Evolutionary conservation across 192 early-diverging fungal species (phyloP).

Genomic region (Mortierella antarctica): DNA sequence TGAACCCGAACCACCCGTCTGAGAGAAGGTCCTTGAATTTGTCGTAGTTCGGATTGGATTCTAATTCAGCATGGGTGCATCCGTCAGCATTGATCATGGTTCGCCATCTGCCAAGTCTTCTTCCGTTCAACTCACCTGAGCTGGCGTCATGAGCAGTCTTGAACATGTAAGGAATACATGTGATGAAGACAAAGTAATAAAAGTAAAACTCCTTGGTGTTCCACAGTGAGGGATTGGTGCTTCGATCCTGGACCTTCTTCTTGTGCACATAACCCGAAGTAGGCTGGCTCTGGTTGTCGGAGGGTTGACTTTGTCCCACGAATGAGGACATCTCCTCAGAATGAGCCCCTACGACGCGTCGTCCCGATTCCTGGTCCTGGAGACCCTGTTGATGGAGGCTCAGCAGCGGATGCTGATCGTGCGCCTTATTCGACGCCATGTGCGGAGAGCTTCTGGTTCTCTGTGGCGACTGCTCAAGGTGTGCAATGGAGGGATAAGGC

Average conservation of each 20-base stretch:
- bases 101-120: background rate
- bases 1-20: slow-evolving; percentile 51
- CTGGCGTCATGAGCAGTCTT: slow-evolving; percentile 65
- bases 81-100: background rate
- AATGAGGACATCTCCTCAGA: slow-evolving; percentile 2
- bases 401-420: slow-evolving; percentile 5
- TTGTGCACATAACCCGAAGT: slow-evolving; percentile 1
- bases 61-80: slow-evolving; percentile 5
- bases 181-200: slow-evolving; percentile 72
- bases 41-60: slow-evolving; percentile 50
- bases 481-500: too few species aligned
- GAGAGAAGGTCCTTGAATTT: slow-evolving; percentile 53
- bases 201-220: slow-evolving; percentile 79
- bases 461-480: too few species aligned
- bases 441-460: background rate
- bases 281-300: background rate
- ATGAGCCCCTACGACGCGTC: slow-evolving; percentile 3
- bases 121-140: slow-evolving; percentile 55
- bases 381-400: background rate
- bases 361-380: slow-evolving; percentile 1
- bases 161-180: slow-evolving; percentile 73
- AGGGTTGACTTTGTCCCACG: slow-evolving; percentile 6
- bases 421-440: slow-evolving; percentile 11
- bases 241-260: slow-evolving; percentile 26
- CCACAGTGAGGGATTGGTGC: slow-evolving; percentile 65